Evolutionary conservation across 1,284 basidiomycete genomes (phyloP), one percentile per base, ranked within the genome.

Genomic region (Butyriboletus appendiculatus): DNA sequence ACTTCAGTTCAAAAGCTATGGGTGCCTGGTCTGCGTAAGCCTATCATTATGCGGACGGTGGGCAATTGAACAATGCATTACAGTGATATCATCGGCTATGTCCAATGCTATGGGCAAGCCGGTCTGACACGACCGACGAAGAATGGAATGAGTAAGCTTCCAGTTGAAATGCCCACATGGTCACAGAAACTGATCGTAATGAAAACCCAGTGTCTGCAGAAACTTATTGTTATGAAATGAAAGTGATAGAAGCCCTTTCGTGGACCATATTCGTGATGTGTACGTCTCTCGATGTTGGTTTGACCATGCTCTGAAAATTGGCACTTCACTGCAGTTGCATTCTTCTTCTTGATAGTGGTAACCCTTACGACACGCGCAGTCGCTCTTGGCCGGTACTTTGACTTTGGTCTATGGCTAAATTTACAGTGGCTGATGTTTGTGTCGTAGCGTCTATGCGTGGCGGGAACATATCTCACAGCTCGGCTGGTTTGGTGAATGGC

Each of bases 141-240:
- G 59, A 76, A 72, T 57, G 84, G 85, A 48, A 65, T 68, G 15
- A 81, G 86, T 88, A 62, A 64, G 82, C 24, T 37, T 41, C 22
- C 32, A 1, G 35, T 40, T 47, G 20, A 34, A 22, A 12, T 48
- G 11, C n/a, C 20, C 35, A 11, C 37, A 16, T 34, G 33, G 32
- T 41, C 15, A 39, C 20, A 46, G 34, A 46, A 24, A 42, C 51
- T 59, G 49, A 43, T 52, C 39, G 16, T 45, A 39, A 45, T 37
- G 41, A n/a, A 51, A 48, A 37, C 24, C 10, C 50, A 92, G 89
- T 83, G 56, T 79, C 79, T 47, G 71, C 72, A 3, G 74, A 74
- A 60, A 66, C 73, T 22, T 90, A 80, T 59, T 92, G 89, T 67
- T 86, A 88, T 67, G 81, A 90, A 64, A 88, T 90, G 83, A 89